A percentile compares a stretch with the other conserved stretches of the same genome.
These are phyloP conservation scores for Hypoxylon sp. DNA, from an alignment of 2,329 filamentous ascomycete genomes.

Conservation along the genomic window DNA sequence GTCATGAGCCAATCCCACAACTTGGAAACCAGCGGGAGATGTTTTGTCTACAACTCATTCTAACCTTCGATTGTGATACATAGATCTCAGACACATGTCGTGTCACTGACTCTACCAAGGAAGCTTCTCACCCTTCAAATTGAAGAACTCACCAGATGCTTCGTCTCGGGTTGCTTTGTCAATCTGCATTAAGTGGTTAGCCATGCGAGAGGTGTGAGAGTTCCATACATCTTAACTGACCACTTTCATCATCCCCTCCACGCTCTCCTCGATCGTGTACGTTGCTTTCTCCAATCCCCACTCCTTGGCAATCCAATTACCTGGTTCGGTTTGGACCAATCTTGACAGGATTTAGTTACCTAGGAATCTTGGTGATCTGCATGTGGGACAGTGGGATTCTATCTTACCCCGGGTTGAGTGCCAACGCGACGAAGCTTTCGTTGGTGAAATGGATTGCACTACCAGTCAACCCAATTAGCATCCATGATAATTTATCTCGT, in stretches of 20 bases:
- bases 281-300: constrained; percentile 31
- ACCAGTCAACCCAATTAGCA: constrained; percentile 1
- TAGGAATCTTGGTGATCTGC: not conserved
- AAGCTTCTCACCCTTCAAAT: constrained; percentile 20
- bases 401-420: constrained; percentile 31
- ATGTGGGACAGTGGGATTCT: not conserved
- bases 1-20: no score
- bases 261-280: constrained; percentile 31
- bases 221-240: constrained; percentile 25
- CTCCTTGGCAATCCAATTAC: constrained; percentile 29
- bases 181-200: constrained; percentile 15
- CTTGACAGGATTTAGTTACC: constrained; percentile 12
- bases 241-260: constrained; percentile 29
- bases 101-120: constrained; percentile 28
- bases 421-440: constrained; percentile 24
- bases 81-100: not conserved
- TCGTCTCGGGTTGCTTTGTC: constrained; percentile 26
- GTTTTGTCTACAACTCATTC: not conserved
- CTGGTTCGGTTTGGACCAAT: constrained; percentile 31
- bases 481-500: constrained; percentile 1
- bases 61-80: not conserved
- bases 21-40: no score
- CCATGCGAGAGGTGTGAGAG: not conserved
- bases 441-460: constrained; percentile 30
- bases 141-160: constrained; percentile 24